Base-by-base conservation (phyloP, 495 filamentous ascomycete genomes). In the Echria macrotheca region DNA sequence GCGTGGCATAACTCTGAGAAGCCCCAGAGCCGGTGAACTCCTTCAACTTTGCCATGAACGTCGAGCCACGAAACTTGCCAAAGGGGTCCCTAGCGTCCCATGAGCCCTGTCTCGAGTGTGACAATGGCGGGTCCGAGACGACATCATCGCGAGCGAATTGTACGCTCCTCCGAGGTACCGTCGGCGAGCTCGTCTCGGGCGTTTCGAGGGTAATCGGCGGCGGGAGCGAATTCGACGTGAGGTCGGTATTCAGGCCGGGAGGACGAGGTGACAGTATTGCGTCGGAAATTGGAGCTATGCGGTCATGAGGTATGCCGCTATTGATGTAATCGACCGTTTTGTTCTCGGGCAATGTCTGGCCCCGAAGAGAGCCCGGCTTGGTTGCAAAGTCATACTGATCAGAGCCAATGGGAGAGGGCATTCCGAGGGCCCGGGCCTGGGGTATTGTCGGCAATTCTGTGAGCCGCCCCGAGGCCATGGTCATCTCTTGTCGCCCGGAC, bases 31-130 rank as follows among this genome's bases (percentile, higher is more conserved):
- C 64, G 11, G 75, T 67, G 53, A 89, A 67, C 19, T 73, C 73
- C 54, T 81, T 86, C 43, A 90, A 55, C 54, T 79, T 85, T 5
- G 76, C 75, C 54, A 89, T 82, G 40, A 88, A 72, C n/a, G 80
- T 80, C 21, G 77, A 78, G 40, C 77, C 74, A 21, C 74, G 66
- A 15, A 82, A 75, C 57, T 76, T 80, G 14, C 65, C 69, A 12
- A 68, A 59, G 15, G 68, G 66, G 51, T 86, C 84, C 44, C 77
- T 76, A 40, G 71, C 73, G 15, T 78, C 74, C 63, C 78, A 71
- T 9, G 83, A 84, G 15, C 71, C 69, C 7, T 78, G 72, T 47
- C 78, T 67, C 28, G 72, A 76, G 49, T 78, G 77, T 21, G 69
- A 52, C 14, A 54, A 44, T 15, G 75, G 68, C 18, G 64, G 58